Conservation (phyloP, 169 alveolate genomes). For the Plasmodium gonderi region DNA sequence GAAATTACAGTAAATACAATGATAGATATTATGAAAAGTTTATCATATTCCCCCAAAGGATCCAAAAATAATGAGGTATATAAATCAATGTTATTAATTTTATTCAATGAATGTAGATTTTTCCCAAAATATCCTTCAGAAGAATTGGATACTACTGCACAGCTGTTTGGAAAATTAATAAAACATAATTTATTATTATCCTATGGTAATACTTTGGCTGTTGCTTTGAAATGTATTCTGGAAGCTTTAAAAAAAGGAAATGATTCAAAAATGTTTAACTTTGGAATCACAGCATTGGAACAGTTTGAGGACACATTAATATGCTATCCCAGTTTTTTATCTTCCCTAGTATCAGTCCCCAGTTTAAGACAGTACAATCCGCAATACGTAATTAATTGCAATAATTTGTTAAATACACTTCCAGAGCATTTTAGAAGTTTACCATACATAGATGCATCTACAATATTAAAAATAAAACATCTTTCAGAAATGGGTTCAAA, state of each 20-base stretch:
- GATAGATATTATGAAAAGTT: conserved; percentile 82
- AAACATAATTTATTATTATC: conserved; percentile 80
- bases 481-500: conserved; percentile 16
- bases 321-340: conserved; percentile 84
- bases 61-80: conserved; percentile 81
- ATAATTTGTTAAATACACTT: conserved; percentile 15
- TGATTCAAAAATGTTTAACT: conserved; percentile 82
- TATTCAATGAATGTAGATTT: conserved; percentile 89
- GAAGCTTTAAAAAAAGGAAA: conserved; percentile 84
- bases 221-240: conserved; percentile 82
- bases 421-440: conserved; percentile 63
- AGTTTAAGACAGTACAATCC: conserved; percentile 61
- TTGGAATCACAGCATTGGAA: conserved; percentile 86
- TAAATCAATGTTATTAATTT: conserved; percentile 84
- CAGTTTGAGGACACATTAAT: conserved; percentile 84
- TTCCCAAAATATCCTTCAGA: conserved; percentile 89
- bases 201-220: conserved; percentile 78
- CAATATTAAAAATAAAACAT: conserved; percentile 53
- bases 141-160: conserved; percentile 89
- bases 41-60: conserved; percentile 79
- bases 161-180: conserved; percentile 86
- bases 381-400: conserved; percentile 45
- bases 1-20: conserved; percentile 82
- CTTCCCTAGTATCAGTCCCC: conserved; percentile 32
- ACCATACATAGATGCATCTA: conserved; percentile 72